Evolutionary conservation across 2,329 filamentous ascomycete species (phyloP).

Genomic region (Trichoderma arundinaceum): DNA sequence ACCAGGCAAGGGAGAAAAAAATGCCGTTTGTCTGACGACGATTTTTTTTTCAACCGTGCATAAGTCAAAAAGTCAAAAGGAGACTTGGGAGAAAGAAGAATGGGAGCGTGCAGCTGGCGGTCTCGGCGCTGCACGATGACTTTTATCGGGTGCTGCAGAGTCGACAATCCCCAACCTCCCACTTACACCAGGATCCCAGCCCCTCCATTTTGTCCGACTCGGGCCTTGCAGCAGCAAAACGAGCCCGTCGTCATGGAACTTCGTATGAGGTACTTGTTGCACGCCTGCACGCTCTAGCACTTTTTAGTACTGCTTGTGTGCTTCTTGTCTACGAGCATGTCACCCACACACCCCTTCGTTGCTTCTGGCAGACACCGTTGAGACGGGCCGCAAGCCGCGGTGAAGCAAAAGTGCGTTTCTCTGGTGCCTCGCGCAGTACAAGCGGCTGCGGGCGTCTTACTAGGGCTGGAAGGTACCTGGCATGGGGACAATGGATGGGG

Average conservation of each 20-base stretch:
- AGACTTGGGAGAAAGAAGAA: constrained; percentile 9
- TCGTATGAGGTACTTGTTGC: constrained; percentile 3
- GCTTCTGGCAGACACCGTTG: constrained; percentile 7
- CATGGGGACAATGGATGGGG: not conserved
- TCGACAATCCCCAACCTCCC: constrained; percentile 44
- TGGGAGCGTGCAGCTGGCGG: constrained; percentile 34
- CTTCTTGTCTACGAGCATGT: not conserved
- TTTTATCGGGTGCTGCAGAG: constrained; percentile 40
- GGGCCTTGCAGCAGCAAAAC: constrained; percentile 22
- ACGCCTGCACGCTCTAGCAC: not conserved
- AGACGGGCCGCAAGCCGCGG: constrained; percentile 26
- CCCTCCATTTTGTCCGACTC: constrained; percentile 38
- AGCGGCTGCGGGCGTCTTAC: constrained; percentile 9
- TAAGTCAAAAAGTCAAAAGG: constrained; percentile 25
- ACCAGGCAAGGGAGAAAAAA: not conserved
- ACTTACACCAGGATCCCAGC: constrained; percentile 43
- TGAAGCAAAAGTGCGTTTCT: constrained; percentile 9
- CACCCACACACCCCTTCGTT: not conserved
- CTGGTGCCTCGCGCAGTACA: not conserved
- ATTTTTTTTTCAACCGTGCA: constrained; percentile 5
- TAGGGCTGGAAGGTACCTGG: not conserved
- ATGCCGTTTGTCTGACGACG: constrained; percentile 6
- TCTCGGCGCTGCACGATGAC: constrained; percentile 43
- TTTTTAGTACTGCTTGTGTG: not conserved
- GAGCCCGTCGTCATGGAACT: not conserved